phyloP scores from a whole-genome alignment of 345 rosid genomes.

The Salix arbutifolia region DNA sequence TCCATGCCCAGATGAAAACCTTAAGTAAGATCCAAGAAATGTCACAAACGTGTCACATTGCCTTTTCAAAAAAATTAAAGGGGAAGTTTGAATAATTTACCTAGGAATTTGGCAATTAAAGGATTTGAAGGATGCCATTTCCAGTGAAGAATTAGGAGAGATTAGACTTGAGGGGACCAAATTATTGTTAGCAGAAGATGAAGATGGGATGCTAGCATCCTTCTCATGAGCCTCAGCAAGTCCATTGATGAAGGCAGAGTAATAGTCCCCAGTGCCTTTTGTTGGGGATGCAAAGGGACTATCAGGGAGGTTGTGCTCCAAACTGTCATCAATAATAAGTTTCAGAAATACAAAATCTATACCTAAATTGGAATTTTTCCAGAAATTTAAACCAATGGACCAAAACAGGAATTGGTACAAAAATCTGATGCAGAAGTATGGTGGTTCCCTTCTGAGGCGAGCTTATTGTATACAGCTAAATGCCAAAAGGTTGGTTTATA shows the following conservation, averaged over 20 bases:
- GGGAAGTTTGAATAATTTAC: conserved; percentile 23
- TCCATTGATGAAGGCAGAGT: conserved; percentile 28
- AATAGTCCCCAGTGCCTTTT: conserved; percentile 27
- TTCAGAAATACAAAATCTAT: neutral
- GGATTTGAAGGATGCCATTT: conserved; percentile 54
- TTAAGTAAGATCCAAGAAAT: conserved; percentile 6
- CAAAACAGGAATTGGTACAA: neutral
- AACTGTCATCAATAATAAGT: conserved; percentile 26
- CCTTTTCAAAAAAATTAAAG: too few relatives aligned
- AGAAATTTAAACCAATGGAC: neutral
- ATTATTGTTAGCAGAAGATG: conserved; percentile 42
- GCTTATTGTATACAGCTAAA: neutral
- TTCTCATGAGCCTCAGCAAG: conserved; percentile 31
- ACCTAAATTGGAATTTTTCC: neutral
- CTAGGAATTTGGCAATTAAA: conserved; percentile 81
- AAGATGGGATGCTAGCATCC: conserved; percentile 25
- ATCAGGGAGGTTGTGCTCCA: conserved; percentile 70
- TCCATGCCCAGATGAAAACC: conserved; percentile 65
- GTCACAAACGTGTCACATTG: neutral
- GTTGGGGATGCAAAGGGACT: conserved; percentile 66
- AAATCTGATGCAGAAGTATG: neutral
- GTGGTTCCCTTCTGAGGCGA: neutral
- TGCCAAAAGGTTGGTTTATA: neutral
- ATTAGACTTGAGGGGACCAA: conserved; percentile 29
- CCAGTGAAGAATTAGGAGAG: conserved; percentile 39